Conservation (phyloP, 768 basidiomycete species). For the Hypholoma sublateritium region DNA sequence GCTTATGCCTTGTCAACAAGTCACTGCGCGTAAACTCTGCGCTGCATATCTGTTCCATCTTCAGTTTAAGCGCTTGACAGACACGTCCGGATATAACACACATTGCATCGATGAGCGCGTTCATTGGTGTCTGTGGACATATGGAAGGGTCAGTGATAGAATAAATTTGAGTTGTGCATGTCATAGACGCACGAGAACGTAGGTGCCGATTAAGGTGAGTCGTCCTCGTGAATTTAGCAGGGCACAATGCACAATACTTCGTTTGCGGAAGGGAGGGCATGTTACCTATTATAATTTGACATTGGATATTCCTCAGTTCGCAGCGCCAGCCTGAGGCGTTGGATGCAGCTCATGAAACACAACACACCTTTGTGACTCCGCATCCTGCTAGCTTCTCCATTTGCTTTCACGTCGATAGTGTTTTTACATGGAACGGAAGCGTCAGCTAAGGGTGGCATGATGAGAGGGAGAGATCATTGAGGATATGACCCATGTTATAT, state of each 20-base stretch:
- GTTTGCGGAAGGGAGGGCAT: conserved; percentile 72
- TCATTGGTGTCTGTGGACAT: conserved; percentile 62
- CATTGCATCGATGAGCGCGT: conserved; percentile 62
- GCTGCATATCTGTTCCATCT: conserved; percentile 49
- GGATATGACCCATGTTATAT: conserved; percentile 31
- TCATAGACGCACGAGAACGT: conserved; percentile 57
- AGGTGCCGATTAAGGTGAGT: conserved; percentile 75
- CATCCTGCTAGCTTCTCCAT: conserved; percentile 43
- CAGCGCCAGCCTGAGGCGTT: too few species aligned
- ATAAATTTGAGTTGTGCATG: not conserved
- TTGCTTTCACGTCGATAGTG: conserved; percentile 38
- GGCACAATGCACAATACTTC: conserved; percentile 66
- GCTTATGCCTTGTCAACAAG: conserved; percentile 68
- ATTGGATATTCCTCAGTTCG: not conserved
- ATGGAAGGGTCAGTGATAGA: not conserved
- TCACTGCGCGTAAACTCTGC: conserved; percentile 76
- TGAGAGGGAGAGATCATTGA: conserved; percentile 25
- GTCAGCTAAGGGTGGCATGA: conserved; percentile 27
- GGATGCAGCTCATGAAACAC: conserved; percentile 5
- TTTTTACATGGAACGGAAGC: conserved; percentile 25
- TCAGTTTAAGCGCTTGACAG: not conserved
- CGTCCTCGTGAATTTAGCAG: conserved; percentile 72
- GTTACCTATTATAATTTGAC: conserved; percentile 53
- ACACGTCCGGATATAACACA: conserved; percentile 28
- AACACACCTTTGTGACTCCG: conserved; percentile 39